Conservation (phyloP, 2,329 filamentous ascomycete species). For the Hypomyces perniciosus region DNA sequence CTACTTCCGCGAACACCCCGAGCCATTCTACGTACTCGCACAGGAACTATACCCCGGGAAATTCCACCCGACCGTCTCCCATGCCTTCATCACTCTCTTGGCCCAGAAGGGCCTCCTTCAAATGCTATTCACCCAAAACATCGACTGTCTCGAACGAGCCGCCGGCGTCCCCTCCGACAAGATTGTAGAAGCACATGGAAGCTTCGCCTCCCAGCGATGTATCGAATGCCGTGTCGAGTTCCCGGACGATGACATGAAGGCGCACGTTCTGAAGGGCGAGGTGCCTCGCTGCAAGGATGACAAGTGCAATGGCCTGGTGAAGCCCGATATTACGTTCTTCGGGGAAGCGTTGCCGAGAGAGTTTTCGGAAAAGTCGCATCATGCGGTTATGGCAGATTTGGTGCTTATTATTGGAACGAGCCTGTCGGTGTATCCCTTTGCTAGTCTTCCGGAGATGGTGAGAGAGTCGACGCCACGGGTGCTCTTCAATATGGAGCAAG, state of each 20-base stretch:
- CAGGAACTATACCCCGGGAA: constrained; percentile 88
- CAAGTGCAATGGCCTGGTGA: constrained; percentile 71
- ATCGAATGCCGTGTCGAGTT: constrained; percentile 76
- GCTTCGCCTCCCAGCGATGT: constrained; percentile 85
- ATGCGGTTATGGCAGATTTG: constrained; percentile 62
- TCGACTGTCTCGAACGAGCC: constrained; percentile 85
- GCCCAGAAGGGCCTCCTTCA: constrained; percentile 70
- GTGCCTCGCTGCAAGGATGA: constrained; percentile 60
- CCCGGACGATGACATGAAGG: constrained; percentile 67
- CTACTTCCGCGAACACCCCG: constrained; percentile 78
- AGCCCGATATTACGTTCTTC: constrained; percentile 94
- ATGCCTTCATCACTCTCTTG: constrained; percentile 81
- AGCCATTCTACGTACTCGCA: constrained; percentile 87
- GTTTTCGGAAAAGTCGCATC: constrained; percentile 31
- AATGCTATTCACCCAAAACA: constrained; percentile 95
- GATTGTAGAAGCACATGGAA: constrained; percentile 92
- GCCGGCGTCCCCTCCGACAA: constrained; percentile 76
- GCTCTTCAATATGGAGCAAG: constrained; percentile 79
- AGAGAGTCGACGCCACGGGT: constrained; percentile 62
- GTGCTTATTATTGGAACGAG: constrained; percentile 86
- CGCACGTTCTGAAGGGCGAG: constrained; percentile 57
- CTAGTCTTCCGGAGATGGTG: constrained; percentile 65
- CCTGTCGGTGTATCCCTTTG: constrained; percentile 82
- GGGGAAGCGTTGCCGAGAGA: constrained; percentile 57
- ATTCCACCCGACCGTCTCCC: constrained; percentile 81